phyloP scores from a whole-genome alignment of 179 eudicot species.

The Monotropa hypopitys region DNA sequence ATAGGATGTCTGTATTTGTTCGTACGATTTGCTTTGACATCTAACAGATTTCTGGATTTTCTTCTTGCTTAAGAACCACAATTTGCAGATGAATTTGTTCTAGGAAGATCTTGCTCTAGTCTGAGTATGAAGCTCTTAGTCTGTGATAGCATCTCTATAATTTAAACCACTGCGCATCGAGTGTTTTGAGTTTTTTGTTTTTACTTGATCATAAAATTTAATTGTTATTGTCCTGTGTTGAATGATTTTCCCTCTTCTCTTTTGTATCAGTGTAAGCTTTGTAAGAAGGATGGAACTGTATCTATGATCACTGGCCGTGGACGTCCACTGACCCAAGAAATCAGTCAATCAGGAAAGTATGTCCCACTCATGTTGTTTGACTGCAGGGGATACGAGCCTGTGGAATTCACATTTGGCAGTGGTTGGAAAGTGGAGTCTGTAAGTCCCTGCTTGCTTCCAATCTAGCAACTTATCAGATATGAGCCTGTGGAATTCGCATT shows the following conservation, averaged over 20 bases:
- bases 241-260: not conserved
- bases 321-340: constrained; percentile 39
- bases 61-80: not conserved
- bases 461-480: not conserved
- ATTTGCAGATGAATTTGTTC: not conserved
- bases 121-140: too few species aligned
- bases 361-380: constrained; percentile 72
- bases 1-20: not conserved
- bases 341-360: constrained; percentile 36
- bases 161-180: not conserved
- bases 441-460: constrained; percentile 18
- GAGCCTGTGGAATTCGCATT: too few species aligned
- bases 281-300: constrained; percentile 57
- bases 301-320: constrained; percentile 55
- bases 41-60: not conserved
- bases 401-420: constrained; percentile 48
- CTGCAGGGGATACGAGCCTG: constrained; percentile 80
- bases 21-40: not conserved
- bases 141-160: not conserved
- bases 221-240: not conserved
- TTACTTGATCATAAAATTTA: not conserved
- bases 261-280: constrained; percentile 66
- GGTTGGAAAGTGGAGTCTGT: constrained; percentile 85
- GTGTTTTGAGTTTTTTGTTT: not conserved
- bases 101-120: not conserved